These are phyloP conservation scores for Pleurostoma richardsiae DNA, from an alignment of 2,329 filamentous ascomycete species.

Conservation along the genomic window DNA sequence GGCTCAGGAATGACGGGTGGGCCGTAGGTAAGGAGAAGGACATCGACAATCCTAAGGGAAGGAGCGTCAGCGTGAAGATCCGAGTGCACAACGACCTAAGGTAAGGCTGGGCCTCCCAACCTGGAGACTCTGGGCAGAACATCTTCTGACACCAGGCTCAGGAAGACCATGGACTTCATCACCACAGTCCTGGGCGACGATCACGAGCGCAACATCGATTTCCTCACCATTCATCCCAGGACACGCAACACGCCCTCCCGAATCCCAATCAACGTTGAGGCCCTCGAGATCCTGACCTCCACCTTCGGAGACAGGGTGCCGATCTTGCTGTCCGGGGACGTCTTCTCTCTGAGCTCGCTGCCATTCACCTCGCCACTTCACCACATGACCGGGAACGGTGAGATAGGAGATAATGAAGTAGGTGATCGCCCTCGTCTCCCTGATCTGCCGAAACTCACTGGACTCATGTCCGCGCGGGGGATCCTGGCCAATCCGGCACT, in stretches of 20 bases:
- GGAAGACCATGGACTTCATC: conserved; percentile 57
- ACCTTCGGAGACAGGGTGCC: conserved; percentile 52
- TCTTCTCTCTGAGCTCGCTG: conserved; percentile 51
- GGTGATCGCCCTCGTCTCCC: background rate
- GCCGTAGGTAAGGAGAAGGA: conserved; percentile 38
- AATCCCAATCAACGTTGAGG: conserved; percentile 55
- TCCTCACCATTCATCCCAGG: conserved; percentile 67
- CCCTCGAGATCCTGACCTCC: conserved; percentile 50
- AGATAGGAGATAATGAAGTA: conserved; percentile 9
- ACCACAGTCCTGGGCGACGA: conserved; percentile 53
- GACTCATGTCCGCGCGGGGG: conserved; percentile 67
- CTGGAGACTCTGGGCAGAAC: background rate
- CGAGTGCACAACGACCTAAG: conserved; percentile 61
- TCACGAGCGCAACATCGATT: conserved; percentile 53
- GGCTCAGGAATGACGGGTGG: conserved; percentile 49
- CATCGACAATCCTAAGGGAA: conserved; percentile 34
- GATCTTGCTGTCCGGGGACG: conserved; percentile 64
- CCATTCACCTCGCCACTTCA: conserved; percentile 34
- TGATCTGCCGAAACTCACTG: conserved; percentile 43
- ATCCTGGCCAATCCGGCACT: conserved; percentile 63
- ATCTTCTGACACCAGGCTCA: conserved; percentile 10
- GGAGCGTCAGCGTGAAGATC: conserved; percentile 67
- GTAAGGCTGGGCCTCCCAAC: conserved; percentile 17
- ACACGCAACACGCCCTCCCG: conserved; percentile 56
- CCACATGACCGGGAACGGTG: conserved; percentile 16